Percentiles rank a stretch among this genome's conserved stretches.
Evolutionary conservation across 2,329 filamentous ascomycete species (phyloP).

Genomic region (Colletotrichum sp.): DNA sequence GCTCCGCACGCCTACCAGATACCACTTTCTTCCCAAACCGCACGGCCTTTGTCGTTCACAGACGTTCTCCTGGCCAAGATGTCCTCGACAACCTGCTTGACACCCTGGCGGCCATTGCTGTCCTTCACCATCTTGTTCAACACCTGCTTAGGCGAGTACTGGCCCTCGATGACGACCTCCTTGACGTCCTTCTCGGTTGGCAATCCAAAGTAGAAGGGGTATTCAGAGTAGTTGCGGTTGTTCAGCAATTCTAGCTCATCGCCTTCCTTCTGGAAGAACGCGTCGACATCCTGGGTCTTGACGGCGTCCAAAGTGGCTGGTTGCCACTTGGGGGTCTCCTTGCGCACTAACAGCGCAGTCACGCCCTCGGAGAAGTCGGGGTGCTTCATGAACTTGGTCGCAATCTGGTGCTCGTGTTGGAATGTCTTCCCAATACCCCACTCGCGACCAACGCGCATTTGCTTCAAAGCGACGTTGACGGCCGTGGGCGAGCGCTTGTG

Average conservation of each 20-base stretch:
- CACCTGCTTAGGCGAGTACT: conserved; percentile 59
- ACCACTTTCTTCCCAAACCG: conserved; percentile 37
- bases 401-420: conserved; percentile 83
- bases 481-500: conserved; percentile 82
- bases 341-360: conserved; percentile 77
- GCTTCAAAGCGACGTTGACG: conserved; percentile 81
- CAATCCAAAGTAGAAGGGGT: conserved; percentile 75
- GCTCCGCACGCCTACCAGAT: background rate
- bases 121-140: conserved; percentile 65
- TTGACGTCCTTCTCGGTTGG: conserved; percentile 72
- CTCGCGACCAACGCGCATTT: conserved; percentile 75
- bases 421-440: conserved; percentile 91
- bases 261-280: conserved; percentile 68
- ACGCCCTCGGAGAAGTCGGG: conserved; percentile 94
- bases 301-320: conserved; percentile 77
- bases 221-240: conserved; percentile 68
- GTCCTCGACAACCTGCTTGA: conserved; percentile 71
- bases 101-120: conserved; percentile 70
- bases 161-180: conserved; percentile 43
- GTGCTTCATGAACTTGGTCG: conserved; percentile 86
- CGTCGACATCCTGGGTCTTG: conserved; percentile 52
- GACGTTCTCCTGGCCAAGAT: conserved; percentile 68
- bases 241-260: conserved; percentile 66
- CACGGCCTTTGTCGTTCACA: conserved; percentile 47
- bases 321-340: conserved; percentile 75